Conservation (phyloP, 192 early-diverging fungal genomes). For the Backusella psychrophila region DNA sequence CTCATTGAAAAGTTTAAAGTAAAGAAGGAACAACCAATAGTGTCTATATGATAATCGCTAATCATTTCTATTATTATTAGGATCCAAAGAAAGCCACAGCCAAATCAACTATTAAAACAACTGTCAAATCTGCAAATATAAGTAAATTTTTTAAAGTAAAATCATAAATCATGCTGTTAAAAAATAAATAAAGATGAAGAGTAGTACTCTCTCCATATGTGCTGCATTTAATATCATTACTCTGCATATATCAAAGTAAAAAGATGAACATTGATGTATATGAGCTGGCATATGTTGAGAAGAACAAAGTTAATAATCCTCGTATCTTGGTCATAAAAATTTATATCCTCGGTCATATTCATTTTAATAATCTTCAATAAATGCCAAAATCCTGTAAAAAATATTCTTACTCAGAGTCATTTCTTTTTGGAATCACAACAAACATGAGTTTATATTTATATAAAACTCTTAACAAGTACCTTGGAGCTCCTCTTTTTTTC, state of each 20-base stretch:
- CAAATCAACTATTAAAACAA: background rate
- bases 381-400: background rate
- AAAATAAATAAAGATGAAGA: background rate
- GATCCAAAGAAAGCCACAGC: background rate
- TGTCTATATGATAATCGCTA: background rate
- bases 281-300: too few species aligned
- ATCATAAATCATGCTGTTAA: background rate
- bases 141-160: slow-evolving; percentile 6
- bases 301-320: background rate
- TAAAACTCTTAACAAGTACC: background rate
- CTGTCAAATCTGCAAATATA: slow-evolving; percentile 2
- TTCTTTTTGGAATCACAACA: background rate
- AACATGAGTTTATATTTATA: background rate
- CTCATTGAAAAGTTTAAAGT: slow-evolving; percentile 39
- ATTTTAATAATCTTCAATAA: background rate
- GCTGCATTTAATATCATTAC: too few species aligned
- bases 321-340: background rate
- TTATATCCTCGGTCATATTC: background rate
- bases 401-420: background rate
- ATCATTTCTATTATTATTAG: background rate
- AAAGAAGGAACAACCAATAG: background rate
- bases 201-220: background rate
- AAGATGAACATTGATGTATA: too few species aligned
- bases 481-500: background rate
- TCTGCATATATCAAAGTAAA: too few species aligned